phyloP scores from a whole-genome alignment of 148 eudicot genomes.

The Rhododendron simsii region DNA sequence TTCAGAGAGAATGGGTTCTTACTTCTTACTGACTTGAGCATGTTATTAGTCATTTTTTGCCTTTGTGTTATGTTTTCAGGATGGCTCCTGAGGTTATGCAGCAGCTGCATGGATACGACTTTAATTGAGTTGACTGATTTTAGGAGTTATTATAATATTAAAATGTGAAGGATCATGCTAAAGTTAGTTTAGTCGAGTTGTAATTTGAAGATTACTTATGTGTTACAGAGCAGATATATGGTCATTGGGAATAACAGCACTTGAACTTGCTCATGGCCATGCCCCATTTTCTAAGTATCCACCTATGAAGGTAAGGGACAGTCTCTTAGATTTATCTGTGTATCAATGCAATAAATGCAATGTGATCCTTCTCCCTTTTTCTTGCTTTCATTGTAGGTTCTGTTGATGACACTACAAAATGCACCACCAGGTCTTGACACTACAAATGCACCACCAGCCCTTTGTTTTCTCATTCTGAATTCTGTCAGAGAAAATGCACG shows the following conservation, averaged over 20 bases:
- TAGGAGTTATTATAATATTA: neutral
- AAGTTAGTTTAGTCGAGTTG: neutral
- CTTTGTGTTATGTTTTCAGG: too few relatives aligned
- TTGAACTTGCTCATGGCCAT: conserved; percentile 99
- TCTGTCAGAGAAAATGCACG: neutral
- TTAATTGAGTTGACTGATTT: conserved; percentile 53
- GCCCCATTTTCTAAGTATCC: conserved; percentile 98
- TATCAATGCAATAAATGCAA: neutral
- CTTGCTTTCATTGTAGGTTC: conserved; percentile 44
- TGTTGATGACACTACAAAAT: conserved; percentile 83
- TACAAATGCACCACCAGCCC: conserved; percentile 23
- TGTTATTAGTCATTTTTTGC: too few relatives aligned
- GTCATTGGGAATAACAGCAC: conserved; percentile 97
- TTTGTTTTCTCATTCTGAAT: neutral
- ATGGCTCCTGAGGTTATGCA: too few relatives aligned
- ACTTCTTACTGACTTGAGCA: too few relatives aligned
- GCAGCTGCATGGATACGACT: conserved; percentile 88
- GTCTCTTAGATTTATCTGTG: neutral
- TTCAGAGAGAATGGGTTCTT: too few relatives aligned
- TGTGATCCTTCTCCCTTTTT: neutral
- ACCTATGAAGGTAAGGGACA: conserved; percentile 68
- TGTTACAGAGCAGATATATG: conserved; percentile 90
- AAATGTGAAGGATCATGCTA: neutral
- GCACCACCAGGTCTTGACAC: conserved; percentile 97
- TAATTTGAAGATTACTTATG: conserved; percentile 1